Evolutionary conservation across 1,139 yeast species (phyloP), one percentile per base, ranked within the genome.

Genomic region (Pneumocystis jirovecii): DNA sequence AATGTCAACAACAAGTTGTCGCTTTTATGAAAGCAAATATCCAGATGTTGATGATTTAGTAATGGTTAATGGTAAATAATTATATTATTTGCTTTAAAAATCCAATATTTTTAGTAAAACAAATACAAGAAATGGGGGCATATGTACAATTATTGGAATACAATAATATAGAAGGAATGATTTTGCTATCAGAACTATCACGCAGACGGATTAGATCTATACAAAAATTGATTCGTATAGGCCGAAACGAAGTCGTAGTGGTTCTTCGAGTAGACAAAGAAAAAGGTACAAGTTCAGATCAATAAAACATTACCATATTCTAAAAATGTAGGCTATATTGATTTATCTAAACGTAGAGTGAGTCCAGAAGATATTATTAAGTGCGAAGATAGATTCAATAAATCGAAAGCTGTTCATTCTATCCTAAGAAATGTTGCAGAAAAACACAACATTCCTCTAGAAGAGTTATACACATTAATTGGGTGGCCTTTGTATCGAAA

Each of bases 21-120:
- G 99, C 80, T 95, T 87, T 79, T 93, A 93, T 76, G 98, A 93
- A 78, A 93, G 91, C 84, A 91, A 91, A 78, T 93, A 86, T 80
- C 99, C 99, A 69, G 99, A 93, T 78, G 96, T 95, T 74, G 98
- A 93, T 72, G 98, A 95, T 76, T 95, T 93, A 71, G 97, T 93
- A 70, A 91, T 93, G 93, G 98, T 93, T 75, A 93, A 93, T 77
- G 98, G 71, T 70, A 64, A 12, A 61, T 12, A 12, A 5, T 7
- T 7, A 15, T 31, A 21, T 34, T 37, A 45, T 63, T 25, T 2
- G n/a, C 15, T 10, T n/a, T 19, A 34, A 63, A 31, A 21, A 35
- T 37, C 29, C 25, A 57, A 19, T 44, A 17, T 60, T 61, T 63
- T 61, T 64, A 63, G 64, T 66, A 44, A 64, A 67, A 39, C 68